Base-by-base conservation (phyloP, 176 grass and related monocot genomes). In the Bolboschoenus planiculmis region DNA sequence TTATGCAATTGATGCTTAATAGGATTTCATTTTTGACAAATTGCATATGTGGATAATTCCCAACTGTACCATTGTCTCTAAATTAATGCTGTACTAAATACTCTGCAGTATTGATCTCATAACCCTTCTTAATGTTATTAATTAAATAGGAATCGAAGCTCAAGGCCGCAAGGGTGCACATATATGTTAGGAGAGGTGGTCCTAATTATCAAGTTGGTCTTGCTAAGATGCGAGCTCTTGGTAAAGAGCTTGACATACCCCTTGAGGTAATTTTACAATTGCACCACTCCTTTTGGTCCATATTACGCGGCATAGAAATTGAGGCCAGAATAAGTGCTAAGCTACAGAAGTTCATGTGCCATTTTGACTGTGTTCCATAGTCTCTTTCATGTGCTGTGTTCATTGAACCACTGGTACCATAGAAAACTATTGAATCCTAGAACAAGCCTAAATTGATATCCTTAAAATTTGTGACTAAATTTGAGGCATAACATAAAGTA, bases 141-240 rank as follows among this genome's bases (percentile, higher is more conserved):
- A 29, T 75, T 71, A 23, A 78, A 68, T 82, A 97, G 93, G 93
- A 97, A 88, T 91, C 93, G 30, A 97, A 93, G 83, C 80, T 97
- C 35, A 85, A 97, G 85, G 91, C 89, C 16, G 79, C 93, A 84
- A 91, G 93, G 78, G 92, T 97, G 82, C 80, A 97, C 89, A 56
- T 97, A 26, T 97, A 91, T 83, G 93, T 97, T 70, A 85, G 91
- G 80, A 85, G 93, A 73, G 93, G 93, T 47, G 93, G 93, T 57
- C 93, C 93, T 26, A 93, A 97, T 79, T 97, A 97, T 83, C 93
- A 93, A 85, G 87, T 87, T 57, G 93, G 93, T 37, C 89, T 97
- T 51, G 85, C 87, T 35, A 97, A 97, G 86, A 93, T 97, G 91
- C 81, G 91, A 33, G 86, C 86, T 62, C 87, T 97, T 36, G 93